These are phyloP conservation scores for Helianthus tuberosus DNA, from an alignment of 129 eudicot species.

Conservation along the genomic window DNA sequence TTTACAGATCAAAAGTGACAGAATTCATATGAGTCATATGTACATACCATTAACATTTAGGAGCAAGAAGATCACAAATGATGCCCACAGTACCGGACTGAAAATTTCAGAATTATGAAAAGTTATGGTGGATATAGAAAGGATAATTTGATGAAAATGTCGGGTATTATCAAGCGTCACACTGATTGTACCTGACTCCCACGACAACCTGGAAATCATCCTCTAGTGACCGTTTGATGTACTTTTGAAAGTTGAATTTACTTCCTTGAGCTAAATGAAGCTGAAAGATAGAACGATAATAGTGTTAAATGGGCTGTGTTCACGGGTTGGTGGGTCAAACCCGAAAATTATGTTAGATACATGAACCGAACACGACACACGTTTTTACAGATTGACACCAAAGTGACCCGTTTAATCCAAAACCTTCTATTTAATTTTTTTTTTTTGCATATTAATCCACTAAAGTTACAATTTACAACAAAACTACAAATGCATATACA, in stretches of 20 bases:
- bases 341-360: too few species aligned
- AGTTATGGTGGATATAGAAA: background rate
- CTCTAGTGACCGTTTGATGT: slow-evolving; percentile 89
- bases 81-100: slow-evolving; percentile 95
- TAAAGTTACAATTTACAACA: too few species aligned
- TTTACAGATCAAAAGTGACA: background rate
- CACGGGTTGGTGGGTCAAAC: too few species aligned
- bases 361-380: too few species aligned
- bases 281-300: slow-evolving; percentile 33
- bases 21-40: background rate
- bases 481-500: too few species aligned
- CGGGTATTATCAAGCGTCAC: background rate
- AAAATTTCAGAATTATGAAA: slow-evolving; percentile 8
- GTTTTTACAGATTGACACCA: too few species aligned
- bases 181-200: slow-evolving; percentile 75
- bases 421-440: too few species aligned
- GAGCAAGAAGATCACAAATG: slow-evolving; percentile 92
- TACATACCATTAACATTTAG: slow-evolving; percentile 68
- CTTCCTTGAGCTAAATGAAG: slow-evolving; percentile 84
- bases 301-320: too few species aligned
- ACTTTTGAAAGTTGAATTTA: slow-evolving; percentile 85
- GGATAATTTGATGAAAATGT: slow-evolving; percentile 13
- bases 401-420: too few species aligned
- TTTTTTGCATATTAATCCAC: too few species aligned
- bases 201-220: slow-evolving; percentile 87